These are phyloP conservation scores for Populus deltoides DNA, from an alignment of 345 rosid species.

Conservation along the genomic window DNA sequence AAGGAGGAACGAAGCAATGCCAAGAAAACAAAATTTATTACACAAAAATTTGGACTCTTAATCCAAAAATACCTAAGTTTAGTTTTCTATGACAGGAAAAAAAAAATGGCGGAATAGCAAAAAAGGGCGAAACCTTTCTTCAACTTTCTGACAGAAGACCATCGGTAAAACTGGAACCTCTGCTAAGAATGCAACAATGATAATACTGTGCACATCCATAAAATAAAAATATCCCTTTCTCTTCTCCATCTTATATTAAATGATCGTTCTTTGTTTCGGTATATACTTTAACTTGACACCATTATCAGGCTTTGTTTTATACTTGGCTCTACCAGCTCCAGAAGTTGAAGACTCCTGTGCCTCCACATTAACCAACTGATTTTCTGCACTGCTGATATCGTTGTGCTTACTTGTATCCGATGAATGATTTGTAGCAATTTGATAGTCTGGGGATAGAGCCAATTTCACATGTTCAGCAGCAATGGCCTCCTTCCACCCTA, in stretches of 20 bases:
- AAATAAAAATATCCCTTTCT: slow-evolving; percentile 18
- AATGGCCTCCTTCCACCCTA: slow-evolving; percentile 91
- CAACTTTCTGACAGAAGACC: slow-evolving; percentile 48
- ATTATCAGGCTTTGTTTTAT: slow-evolving; percentile 53
- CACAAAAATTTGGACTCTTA: slow-evolving; percentile 24
- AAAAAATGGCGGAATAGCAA: not conserved
- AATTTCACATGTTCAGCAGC: slow-evolving; percentile 63
- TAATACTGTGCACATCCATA: slow-evolving; percentile 43
- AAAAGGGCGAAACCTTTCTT: slow-evolving; percentile 28
- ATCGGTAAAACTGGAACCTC: slow-evolving; percentile 68
- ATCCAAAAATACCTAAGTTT: slow-evolving; percentile 16
- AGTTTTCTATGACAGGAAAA: slow-evolving; percentile 16
- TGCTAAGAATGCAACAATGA: slow-evolving; percentile 41
- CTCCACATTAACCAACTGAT: slow-evolving; percentile 5
- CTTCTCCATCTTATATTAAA: slow-evolving; percentile 15
- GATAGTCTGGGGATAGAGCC: slow-evolving; percentile 42
- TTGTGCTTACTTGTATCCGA: slow-evolving; percentile 24
- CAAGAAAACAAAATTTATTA: slow-evolving; percentile 38
- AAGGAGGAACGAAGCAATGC: slow-evolving; percentile 12
- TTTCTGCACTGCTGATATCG: slow-evolving; percentile 24
- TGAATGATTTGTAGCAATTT: slow-evolving; percentile 17
- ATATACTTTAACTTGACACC: slow-evolving; percentile 72
- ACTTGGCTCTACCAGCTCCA: slow-evolving; percentile 37
- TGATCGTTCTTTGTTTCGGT: slow-evolving; percentile 56
- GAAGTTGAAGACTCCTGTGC: slow-evolving; percentile 16